phyloP scores from a whole-genome alignment of 768 basidiomycete genomes.

The Chalciporus pseudorubinellus region DNA sequence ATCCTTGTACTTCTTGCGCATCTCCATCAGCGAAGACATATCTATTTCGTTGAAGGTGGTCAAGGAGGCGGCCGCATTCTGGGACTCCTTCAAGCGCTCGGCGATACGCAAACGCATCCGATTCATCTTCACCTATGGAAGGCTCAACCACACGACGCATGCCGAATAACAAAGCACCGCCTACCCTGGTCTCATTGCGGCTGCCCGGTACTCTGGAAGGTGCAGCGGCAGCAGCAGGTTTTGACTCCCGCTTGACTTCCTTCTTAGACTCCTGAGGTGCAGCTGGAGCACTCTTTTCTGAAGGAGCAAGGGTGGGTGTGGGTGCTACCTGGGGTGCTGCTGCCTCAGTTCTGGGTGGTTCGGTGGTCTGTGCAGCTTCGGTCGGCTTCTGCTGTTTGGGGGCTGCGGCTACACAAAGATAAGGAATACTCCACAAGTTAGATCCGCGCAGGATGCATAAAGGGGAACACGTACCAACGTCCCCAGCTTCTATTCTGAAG shows the following conservation, averaged over 20 bases:
- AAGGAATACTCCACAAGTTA: background rate
- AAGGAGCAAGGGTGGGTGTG: slow-evolving; percentile 44
- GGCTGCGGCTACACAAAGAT: slow-evolving; percentile 26
- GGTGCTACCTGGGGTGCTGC: slow-evolving; percentile 47
- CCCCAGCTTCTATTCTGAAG: slow-evolving; percentile 86
- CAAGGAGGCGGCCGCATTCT: slow-evolving; percentile 93
- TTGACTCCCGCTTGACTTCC: slow-evolving; percentile 34
- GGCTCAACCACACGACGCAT: background rate
- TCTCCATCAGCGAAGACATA: slow-evolving; percentile 92
- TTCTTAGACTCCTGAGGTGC: slow-evolving; percentile 34
- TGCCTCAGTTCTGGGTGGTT: slow-evolving; percentile 37
- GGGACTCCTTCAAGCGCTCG: slow-evolving; percentile 96
- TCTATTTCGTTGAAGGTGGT: slow-evolving; percentile 99
- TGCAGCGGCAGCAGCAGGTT: slow-evolving; percentile 26
- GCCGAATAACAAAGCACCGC: slow-evolving; percentile 17
- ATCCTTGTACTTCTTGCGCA: slow-evolving; percentile 95
- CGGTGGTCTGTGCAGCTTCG: slow-evolving; percentile 24
- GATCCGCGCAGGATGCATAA: background rate
- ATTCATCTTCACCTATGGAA: slow-evolving; percentile 88
- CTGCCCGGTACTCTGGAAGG: slow-evolving; percentile 43
- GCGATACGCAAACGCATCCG: slow-evolving; percentile 97
- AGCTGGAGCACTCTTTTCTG: slow-evolving; percentile 29
- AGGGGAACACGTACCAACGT: slow-evolving; percentile 41
- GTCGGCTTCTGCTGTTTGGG: slow-evolving; percentile 24
- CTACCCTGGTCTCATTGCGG: slow-evolving; percentile 83